Evolutionary conservation across 108 stramenopile genomes (phyloP).

Genomic region (Poteriospumella lacustris): DNA sequence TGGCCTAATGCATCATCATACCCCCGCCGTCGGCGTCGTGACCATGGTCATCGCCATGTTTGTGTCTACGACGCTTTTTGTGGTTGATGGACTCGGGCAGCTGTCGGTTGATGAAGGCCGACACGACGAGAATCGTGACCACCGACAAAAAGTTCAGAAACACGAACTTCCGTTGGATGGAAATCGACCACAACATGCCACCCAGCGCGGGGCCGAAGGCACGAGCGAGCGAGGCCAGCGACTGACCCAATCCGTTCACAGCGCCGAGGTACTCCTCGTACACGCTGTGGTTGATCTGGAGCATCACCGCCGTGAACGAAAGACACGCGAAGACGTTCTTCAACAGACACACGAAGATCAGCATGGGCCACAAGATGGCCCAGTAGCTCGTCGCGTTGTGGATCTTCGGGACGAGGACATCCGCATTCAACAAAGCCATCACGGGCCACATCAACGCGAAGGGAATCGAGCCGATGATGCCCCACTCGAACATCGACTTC

Average conservation of each 20-base stretch:
- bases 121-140: too few relatives aligned
- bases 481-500: neutral
- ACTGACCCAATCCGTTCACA: conserved; percentile 20
- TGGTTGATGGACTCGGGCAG: too few relatives aligned
- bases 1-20: too few relatives aligned
- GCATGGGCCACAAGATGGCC: neutral
- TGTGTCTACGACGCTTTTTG: too few relatives aligned
- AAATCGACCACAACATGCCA: neutral
- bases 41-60: too few relatives aligned
- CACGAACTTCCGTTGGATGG: neutral
- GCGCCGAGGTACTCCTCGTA: conserved; percentile 14
- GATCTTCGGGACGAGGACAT: neutral
- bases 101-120: too few relatives aligned
- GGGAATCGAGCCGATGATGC: neutral
- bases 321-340: conserved; percentile 4
- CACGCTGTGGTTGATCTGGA: conserved; percentile 24
- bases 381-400: neutral
- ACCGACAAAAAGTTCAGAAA: conserved; percentile 1
- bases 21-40: too few relatives aligned
- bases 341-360: neutral
- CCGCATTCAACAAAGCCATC: neutral
- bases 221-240: conserved; percentile 4
- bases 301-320: neutral
- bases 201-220: conserved; percentile 15
- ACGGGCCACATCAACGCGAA: neutral